A percentile compares a stretch with the other conserved stretches of the same genome.
Conservation (phyloP, 495 filamentous ascomycete genomes). For the Aspergillus avenaceus region DNA sequence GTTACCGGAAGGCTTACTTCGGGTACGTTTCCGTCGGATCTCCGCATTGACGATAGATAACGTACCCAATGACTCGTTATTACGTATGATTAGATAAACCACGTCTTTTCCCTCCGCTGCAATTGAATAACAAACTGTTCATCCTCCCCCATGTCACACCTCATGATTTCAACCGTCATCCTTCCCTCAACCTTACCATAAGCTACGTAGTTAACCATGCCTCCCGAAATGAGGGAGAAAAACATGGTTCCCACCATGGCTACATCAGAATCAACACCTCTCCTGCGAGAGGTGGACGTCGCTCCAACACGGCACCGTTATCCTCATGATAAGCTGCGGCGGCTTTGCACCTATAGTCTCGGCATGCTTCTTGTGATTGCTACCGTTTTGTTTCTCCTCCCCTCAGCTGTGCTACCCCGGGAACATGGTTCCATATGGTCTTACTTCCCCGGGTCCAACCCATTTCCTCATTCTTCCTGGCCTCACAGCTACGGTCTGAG, state of each 20-base stretch:
- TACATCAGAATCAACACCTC: conserved; percentile 38
- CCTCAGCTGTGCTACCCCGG: conserved; percentile 30
- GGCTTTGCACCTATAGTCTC: conserved; percentile 66
- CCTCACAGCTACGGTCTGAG: conserved; percentile 48
- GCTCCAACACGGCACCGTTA: conserved; percentile 56
- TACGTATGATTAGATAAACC: not conserved
- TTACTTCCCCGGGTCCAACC: conserved; percentile 38
- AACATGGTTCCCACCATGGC: conserved; percentile 21
- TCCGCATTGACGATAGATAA: not conserved
- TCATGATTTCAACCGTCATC: not conserved
- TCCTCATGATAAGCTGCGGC: conserved; percentile 62
- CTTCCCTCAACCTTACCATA: too few species aligned
- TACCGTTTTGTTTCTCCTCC: conserved; percentile 58
- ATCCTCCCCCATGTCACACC: not conserved
- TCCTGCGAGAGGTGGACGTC: conserved; percentile 31
- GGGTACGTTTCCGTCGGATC: not conserved
- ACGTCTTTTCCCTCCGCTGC: too few species aligned
- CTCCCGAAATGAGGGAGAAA: conserved; percentile 39
- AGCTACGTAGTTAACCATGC: conserved; percentile 1
- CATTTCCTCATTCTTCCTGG: conserved; percentile 37
- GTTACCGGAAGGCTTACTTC: too few species aligned
- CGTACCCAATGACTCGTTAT: not conserved
- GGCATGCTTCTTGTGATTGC: conserved; percentile 52
- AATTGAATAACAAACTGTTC: too few species aligned
- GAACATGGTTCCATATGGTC: conserved; percentile 38